Evolutionary conservation across 352 stramenopile species (phyloP), one percentile per base, ranked within the genome.

Genomic region (Globisporangium alternatum): DNA sequence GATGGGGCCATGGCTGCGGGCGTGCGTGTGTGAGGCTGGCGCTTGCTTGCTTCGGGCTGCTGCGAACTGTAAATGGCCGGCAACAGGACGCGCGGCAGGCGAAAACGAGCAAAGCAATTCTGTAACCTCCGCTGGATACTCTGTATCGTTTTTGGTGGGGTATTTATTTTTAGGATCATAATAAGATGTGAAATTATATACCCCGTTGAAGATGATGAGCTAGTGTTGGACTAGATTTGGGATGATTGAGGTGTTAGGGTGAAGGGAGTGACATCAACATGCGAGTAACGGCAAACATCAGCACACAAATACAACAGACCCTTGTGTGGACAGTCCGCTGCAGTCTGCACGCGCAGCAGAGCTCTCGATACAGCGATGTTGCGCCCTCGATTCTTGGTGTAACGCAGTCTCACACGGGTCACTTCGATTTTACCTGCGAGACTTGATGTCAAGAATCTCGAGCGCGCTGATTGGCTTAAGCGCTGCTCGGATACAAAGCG

Each of bases 1-100:
- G 78, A 75, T 56, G 80, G 75, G 59, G 80, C 74, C 81, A 90
- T 90, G 28, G 22, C 7, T 56, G 49, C 25, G 25, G 17, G 25
- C 12, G 13, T 7, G 28, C 1, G 49, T 13, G 28, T 60, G 19
- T 66, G 22, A 6, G 25, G n/a, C 8, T 47, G 47, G 25, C 51
- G 28, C 35, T 41, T 44, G 19, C 31, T 15, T 31, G 54, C 22
- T 39, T 41, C 35, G 9, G 35, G 47, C 35, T 22, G 48, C 37
- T 39, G 22, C 35, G 51, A 66, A 62, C 35, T 58, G 37, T 65
- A 58, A 65, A 65, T 65, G 49, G 41, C 25, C 21, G 5, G 43
- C 56, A 54, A 52, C 37, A 35, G 41, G 56, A 54, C 56, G 56
- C 56, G 56, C 56, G 56, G 56, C 56, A 62, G 37, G 35, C 56